Evolutionary conservation across 1,139 yeast species (phyloP).

Genomic region (Suhomyces taliae): DNA sequence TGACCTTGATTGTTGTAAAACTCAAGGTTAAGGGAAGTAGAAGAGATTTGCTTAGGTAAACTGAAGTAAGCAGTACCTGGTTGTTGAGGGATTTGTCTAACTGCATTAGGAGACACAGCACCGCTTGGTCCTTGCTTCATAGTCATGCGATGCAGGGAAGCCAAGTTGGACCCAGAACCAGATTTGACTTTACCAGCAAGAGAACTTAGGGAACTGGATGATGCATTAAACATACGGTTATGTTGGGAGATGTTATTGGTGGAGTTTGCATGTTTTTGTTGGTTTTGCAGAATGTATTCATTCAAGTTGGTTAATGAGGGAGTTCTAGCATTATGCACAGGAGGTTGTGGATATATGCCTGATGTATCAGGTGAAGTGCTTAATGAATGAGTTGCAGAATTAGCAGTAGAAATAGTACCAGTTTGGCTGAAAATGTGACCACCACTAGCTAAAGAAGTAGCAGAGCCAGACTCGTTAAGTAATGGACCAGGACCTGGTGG

Average conservation of each 20-base stretch:
- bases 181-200: constrained; percentile 25
- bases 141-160: constrained; percentile 36
- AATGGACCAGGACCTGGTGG: constrained; percentile 6
- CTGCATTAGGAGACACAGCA: constrained; percentile 8
- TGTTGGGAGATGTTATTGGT: constrained; percentile 11
- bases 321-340: constrained; percentile 3
- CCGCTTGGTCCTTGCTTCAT: constrained; percentile 20
- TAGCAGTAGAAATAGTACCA: constrained; percentile 20
- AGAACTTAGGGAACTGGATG: constrained; percentile 28
- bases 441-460: constrained; percentile 22
- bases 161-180: constrained; percentile 22
- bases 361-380: constrained; percentile 36
- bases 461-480: constrained; percentile 11
- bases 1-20: constrained; percentile 21
- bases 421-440: constrained; percentile 21
- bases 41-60: constrained; percentile 25
- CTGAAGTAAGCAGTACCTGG: constrained; percentile 14
- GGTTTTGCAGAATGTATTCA: constrained; percentile 29
- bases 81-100: constrained; percentile 15
- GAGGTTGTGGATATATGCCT: constrained; percentile 13
- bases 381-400: constrained; percentile 27
- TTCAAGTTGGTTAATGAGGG: constrained; percentile 32
- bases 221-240: constrained; percentile 24
- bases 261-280: constrained; percentile 15
- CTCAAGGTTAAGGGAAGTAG: constrained; percentile 30